Evolutionary conservation across 805 yeast species (phyloP), one percentile per base, ranked within the genome.

Genomic region (Pichia ethanolica): DNA sequence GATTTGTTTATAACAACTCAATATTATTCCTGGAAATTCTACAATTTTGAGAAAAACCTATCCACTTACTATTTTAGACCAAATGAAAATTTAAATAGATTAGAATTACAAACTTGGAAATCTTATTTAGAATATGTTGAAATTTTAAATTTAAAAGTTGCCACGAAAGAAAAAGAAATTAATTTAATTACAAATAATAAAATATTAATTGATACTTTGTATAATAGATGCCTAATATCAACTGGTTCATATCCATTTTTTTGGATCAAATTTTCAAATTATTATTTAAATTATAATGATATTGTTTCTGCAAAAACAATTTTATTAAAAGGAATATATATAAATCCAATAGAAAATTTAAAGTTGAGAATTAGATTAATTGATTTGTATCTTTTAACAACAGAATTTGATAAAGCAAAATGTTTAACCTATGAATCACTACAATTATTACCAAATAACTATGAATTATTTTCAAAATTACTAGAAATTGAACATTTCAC

Each of bases 1-100:
- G 86, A 82, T 57, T 64, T 72, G 5, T 81, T 72, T 58, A 76
- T 79, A 28, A 72, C 81, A 0, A 76, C 78, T 0, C 87, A 82
- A 56, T 78, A 68, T 55, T 71, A 73, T 42, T 69, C 71, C 1
- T 78, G 66, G 61, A 78, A 77, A 50, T 47, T 78, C 11, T 81
- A 71, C 59, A 61, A 65, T 8, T 81, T 60, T 61, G 88, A 82
- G 52, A 70, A 70, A 50, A 59, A 61, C 1, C 56, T 79, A 7
- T 54, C 60, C 7, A 52, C 63, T 9, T 72, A 71, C 7, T 74
- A 66, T 53, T 75, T 60, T 54, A 66, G 65, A 30, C 69, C 72
- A 1, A 58, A 64, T 70, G 3, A 51, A 42, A 54, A 61, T 35
- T 55, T 65, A 30, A 44, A 61, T 53, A 53, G 74, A 62, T 53